Base-by-base conservation (phyloP, 2,329 filamentous ascomycete species). In the Aspergillus sp. region DNA sequence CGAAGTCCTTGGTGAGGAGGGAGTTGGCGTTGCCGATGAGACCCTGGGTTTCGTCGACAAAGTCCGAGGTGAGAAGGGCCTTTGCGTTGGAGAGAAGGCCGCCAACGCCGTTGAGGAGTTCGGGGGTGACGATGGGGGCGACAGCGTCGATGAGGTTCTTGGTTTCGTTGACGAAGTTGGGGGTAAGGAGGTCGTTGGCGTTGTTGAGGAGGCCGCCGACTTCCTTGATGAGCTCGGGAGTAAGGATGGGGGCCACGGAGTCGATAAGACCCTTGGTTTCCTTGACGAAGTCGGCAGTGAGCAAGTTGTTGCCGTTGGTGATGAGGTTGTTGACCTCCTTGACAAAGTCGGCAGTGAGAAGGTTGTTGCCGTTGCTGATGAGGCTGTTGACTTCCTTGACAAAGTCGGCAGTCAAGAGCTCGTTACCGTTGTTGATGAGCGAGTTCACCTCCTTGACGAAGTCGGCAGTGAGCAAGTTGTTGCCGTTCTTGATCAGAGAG, bases 171-270 rank as follows among this genome's bases (percentile, higher is more conserved):
- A 62, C 60, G 25, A 61, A 61, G 22, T 63, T 49, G 38, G 64
- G 49, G 19, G 64, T 58, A 52, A 69, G 52, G 38, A 69, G 49
- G 48, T 61, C 52, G 35, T 59, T 60, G 42, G 55, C 61, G 12
- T 62, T 61, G 38, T 45, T 47, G 13, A 63, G 49, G 2, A 64
- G 49, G 4, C 46, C 49, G 48, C 47, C 53, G 27, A 64, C 51
- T 38, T 62, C 49, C 47, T 58, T 58, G 49, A 61, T 48, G 3
- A 60, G 43, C 5, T 54, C 52, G 6, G 57, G 60, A 2, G 53
- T 63, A 7, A 63, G 44, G 6, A 58, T 41, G 25, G 59, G 58
- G n/a, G 50, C 56, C 25, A 60, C 58, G 7, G 50, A 47, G 9
- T 52, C 49, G 38, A 63, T 56, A 13, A 63, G 46, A 5, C 44